Conservation (phyloP, 108 stramenopile genomes). For the Asterionellopsis glacialis region DNA sequence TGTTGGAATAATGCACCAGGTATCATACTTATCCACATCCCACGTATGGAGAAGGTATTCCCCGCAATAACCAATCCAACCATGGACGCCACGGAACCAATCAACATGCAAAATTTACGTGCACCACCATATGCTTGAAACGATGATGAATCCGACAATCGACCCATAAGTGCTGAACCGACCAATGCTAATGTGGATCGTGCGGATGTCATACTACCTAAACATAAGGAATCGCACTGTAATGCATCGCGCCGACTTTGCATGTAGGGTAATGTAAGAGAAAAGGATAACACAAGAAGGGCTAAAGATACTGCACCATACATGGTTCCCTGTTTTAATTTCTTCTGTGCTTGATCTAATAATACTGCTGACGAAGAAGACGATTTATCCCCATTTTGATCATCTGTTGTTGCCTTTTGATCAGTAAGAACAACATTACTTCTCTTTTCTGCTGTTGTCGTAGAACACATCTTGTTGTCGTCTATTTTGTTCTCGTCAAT, state of each 20-base stretch:
- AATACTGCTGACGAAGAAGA: background rate
- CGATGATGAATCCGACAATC: slow-evolving; percentile 53
- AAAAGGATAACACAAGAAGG: slow-evolving; percentile 21
- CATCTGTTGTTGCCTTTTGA: background rate
- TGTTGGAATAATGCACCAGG: slow-evolving; percentile 75
- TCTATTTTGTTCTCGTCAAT: too few relatives aligned
- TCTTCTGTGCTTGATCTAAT: background rate
- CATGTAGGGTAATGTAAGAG: slow-evolving; percentile 60
- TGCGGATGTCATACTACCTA: slow-evolving; percentile 72
- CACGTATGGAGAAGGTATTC: slow-evolving; percentile 25
- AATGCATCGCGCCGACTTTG: slow-evolving; percentile 61
- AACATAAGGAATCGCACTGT: slow-evolving; percentile 70
- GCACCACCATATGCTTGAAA: slow-evolving; percentile 31
- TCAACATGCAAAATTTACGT: slow-evolving; percentile 43
- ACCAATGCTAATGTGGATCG: slow-evolving; percentile 59
- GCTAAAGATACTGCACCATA: slow-evolving; percentile 38
- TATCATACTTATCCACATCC: slow-evolving; percentile 69
- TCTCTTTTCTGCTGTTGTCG: too few relatives aligned
- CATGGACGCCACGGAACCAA: slow-evolving; percentile 55
- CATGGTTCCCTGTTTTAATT: background rate
- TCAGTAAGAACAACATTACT: too few relatives aligned
- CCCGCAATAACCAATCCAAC: slow-evolving; percentile 34
- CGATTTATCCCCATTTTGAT: background rate
- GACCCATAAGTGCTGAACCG: slow-evolving; percentile 59
- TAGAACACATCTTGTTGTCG: too few relatives aligned